Evolutionary conservation across 306 rosid genomes (phyloP), one percentile per base, ranked within the genome.

Genomic region (Gastrolobium villosum): DNA sequence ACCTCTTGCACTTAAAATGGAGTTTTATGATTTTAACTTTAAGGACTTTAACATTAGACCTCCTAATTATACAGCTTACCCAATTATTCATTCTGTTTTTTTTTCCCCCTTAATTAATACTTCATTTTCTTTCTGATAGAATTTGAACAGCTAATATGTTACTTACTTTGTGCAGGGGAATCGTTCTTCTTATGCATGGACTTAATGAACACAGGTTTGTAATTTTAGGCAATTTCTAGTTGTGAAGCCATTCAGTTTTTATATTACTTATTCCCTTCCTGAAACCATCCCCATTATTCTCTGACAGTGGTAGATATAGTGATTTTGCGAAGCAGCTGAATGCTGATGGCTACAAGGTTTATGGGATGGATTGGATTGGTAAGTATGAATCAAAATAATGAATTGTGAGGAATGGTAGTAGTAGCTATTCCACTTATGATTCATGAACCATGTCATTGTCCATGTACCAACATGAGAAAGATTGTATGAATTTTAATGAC

Each of bases 341-440:
- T 86, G 90, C 88, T 50, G 86, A 86, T 79, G 97, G 98, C 75
- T 95, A 55, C 77, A 95, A 90, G 88, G 98, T 89, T 81, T 93
- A 91, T 53, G 99, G 89, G 46, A 92, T 95, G 94, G 99, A 95
- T 81, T 95, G 99, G 99, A 84, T 90, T 85, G 99, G 99, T 95
- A 84, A 84, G 96, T 79, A 34, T 31, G 62, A 65, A 48, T 35
- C 50, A 52, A 35, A 30, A 26, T 37, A 43, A 11, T 59, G 59
- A 45, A 14, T 15, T 64, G 44, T 65, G 13, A 75, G 37, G 8
- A 79, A 52, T 52, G 4, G 56, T 62, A 39, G 56, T 62, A 39
- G 48, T 50, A 26, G 43, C 34, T 78, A 10, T 40, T 49, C 30
- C 20, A 31, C 20, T 65, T 76, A 49, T 69, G 28, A 41, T 77